Evolutionary conservation across 768 basidiomycete species (phyloP).

Genomic region (Suillus variegatus): DNA sequence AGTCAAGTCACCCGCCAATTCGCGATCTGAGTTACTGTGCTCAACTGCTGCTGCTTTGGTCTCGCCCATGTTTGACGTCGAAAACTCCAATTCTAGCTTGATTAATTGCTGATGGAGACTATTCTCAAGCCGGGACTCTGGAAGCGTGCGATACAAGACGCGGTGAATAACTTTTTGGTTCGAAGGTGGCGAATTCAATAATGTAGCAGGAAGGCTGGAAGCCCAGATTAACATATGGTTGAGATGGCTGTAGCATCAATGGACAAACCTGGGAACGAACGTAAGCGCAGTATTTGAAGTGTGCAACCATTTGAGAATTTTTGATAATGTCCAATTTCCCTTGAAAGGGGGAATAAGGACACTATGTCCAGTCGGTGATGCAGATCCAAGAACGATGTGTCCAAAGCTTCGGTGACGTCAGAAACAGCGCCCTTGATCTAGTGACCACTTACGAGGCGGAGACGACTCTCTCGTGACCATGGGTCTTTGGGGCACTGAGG

Average conservation of each 20-base stretch:
- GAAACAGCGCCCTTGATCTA: neutral
- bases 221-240: neutral
- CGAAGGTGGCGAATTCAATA: conserved; percentile 31
- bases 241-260: neutral
- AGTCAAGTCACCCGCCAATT: neutral
- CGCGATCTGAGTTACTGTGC: neutral
- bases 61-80: conserved; percentile 1
- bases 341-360: conserved; percentile 43
- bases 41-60: neutral
- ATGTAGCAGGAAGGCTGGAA: conserved; percentile 40
- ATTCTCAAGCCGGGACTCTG: conserved; percentile 14
- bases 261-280: conserved; percentile 55
- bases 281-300: conserved; percentile 31
- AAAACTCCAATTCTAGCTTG: conserved; percentile 43
- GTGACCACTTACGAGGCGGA: conserved; percentile 42
- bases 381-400: conserved; percentile 53
- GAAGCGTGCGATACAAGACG: conserved; percentile 46
- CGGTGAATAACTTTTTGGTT: conserved; percentile 44
- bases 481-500: neutral
- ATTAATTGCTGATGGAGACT: conserved; percentile 26
- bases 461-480: conserved; percentile 23
- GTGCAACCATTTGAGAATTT: conserved; percentile 49
- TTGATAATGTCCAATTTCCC: conserved; percentile 40
- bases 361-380: conserved; percentile 32
- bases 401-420: conserved; percentile 47